phyloP scores from a whole-genome alignment of 2,329 filamentous ascomycete genomes.

The Helotiales sp. region DNA sequence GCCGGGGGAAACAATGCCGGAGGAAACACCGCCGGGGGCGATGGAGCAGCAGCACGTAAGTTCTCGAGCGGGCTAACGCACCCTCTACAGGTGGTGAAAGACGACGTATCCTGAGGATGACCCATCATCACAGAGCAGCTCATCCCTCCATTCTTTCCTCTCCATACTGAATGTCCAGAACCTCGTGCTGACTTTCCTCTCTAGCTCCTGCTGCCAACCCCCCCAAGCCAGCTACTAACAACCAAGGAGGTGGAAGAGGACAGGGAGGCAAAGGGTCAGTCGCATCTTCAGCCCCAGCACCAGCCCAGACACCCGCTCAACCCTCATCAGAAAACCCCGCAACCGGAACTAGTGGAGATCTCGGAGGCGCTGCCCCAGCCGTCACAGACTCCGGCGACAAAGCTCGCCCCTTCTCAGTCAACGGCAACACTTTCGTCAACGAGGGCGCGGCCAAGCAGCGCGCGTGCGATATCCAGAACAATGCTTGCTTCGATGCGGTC shows the following conservation, averaged over 20 bases:
- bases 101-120: background rate
- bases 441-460: slow-evolving; percentile 59
- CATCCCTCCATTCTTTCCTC: background rate
- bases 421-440: slow-evolving; percentile 60
- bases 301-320: slow-evolving; percentile 27
- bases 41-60: slow-evolving; percentile 7
- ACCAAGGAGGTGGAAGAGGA: background rate
- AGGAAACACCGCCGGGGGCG: background rate
- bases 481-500: slow-evolving; percentile 59
- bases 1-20: background rate
- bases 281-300: background rate
- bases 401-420: slow-evolving; percentile 56
- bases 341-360: slow-evolving; percentile 15
- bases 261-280: background rate
- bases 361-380: slow-evolving; percentile 57
- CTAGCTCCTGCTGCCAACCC: slow-evolving; percentile 4
- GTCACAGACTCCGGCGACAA: slow-evolving; percentile 50
- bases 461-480: slow-evolving; percentile 66
- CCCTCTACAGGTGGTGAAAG: background rate
- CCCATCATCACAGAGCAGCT: slow-evolving; percentile 3
- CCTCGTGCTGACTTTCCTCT: background rate
- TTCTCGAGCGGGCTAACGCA: background rate
- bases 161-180: background rate
- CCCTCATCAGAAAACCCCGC: slow-evolving; percentile 43
- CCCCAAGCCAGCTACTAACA: slow-evolving; percentile 1